Evolutionary conservation across 1,284 basidiomycete species (phyloP).

Genomic region (Termitomyces sp.): DNA sequence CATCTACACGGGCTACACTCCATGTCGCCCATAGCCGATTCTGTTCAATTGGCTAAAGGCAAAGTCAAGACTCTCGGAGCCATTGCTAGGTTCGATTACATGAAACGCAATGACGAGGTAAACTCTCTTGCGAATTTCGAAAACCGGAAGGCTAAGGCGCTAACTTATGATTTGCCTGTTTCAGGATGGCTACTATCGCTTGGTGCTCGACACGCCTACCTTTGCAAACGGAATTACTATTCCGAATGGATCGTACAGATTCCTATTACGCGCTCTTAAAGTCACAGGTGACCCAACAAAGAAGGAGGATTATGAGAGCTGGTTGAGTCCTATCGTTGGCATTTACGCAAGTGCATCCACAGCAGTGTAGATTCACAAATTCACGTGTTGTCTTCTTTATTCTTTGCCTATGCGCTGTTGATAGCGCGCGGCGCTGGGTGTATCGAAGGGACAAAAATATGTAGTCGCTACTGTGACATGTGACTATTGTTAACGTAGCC

Average conservation of each 20-base stretch:
- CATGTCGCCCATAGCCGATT: conserved; percentile 16
- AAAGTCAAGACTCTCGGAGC: conserved; percentile 32
- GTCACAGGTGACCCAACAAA: conserved; percentile 51
- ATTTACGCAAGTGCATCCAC: conserved; percentile 10
- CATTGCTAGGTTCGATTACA: conserved; percentile 27
- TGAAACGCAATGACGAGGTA: conserved; percentile 34
- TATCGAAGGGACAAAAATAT: too few relatives aligned
- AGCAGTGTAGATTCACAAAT: too few relatives aligned
- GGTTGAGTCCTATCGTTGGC: conserved; percentile 38
- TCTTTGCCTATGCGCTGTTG: too few relatives aligned
- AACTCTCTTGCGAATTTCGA: neutral
- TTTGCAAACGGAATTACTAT: conserved; percentile 59
- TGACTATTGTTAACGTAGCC: too few relatives aligned
- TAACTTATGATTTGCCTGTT: neutral
- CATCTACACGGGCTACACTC: conserved; percentile 27
- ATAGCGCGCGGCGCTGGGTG: too few relatives aligned
- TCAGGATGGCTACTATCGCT: conserved; percentile 31
- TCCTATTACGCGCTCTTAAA: conserved; percentile 55
- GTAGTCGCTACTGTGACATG: too few relatives aligned
- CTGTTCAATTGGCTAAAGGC: conserved; percentile 22
- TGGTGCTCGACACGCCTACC: conserved; percentile 32
- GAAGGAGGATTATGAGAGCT: conserved; percentile 58
- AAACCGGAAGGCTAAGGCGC: conserved; percentile 16
- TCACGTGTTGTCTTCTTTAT: too few relatives aligned
- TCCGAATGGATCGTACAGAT: conserved; percentile 54